Evolutionary conservation across 139 green algal genomes (phyloP), one percentile per base, ranked within the genome.

Genomic region (Auxenochlorella pyrenoidosa): DNA sequence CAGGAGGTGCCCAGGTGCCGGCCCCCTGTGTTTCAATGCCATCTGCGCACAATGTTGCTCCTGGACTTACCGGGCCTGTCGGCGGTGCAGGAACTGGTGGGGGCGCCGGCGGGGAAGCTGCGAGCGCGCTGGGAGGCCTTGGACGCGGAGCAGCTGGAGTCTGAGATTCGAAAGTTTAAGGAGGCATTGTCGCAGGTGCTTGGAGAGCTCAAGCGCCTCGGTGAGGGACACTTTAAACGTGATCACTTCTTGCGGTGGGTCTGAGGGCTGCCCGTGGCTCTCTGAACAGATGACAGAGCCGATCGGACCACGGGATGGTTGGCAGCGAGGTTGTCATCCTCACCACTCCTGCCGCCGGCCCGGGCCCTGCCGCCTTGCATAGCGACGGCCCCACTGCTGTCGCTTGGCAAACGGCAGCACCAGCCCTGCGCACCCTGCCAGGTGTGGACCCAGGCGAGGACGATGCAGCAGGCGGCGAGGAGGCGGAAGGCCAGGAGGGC

Each of bases 401-500:
- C 54, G 15, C 54, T 63, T 63, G 10, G 18, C 54, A 8, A 63
- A 28, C 54, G 2, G 54, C 54, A 28, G 54, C 54, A 63, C 54
- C n/a, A 54, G 54, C 54, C 16, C 18, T 24, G 22, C 54, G 2
- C 54, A 24, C 54, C 54, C 54, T 54, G 54, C 54, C 51, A 81
- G 83, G 83, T 21, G 26, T 81, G 36, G 71, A 72, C 1, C 3
- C 30, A 32, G 51, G 30, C 8, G 51, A 68, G 47, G 82, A 79
- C 5, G 43, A 68, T 30, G 65, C 36, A 47, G 72, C 26, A 16
- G 51, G 65, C 32, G 89, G n/a, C 0, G 88, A 60, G 21, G 90
- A 93, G 76, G 70, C 47, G n/a, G 79, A 90, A 68, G 80, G 80
- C 18, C 60, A 85, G 80, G 80, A 85, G 80, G 90, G 92, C 10